Evolutionary conservation across 441 rosid species (phyloP).

Genomic region (Croton setiger): DNA sequence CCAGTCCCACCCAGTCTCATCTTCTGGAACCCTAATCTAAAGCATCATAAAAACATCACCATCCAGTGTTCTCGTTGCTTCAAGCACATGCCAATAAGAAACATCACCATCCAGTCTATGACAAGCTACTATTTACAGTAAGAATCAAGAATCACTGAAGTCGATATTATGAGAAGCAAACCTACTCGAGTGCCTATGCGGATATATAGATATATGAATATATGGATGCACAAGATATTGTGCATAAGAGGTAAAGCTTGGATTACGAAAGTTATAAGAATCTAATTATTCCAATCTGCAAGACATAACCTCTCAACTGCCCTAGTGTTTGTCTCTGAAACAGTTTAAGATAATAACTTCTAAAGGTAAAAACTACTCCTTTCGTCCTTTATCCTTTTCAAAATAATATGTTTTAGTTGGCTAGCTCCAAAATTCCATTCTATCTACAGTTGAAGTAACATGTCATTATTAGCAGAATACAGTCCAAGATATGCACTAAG

Average conservation of each 20-base stretch:
- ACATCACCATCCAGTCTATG: slow-evolving; percentile 33
- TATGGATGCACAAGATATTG: neutral
- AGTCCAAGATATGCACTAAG: neutral
- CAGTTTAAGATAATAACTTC: neutral
- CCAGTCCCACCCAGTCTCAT: slow-evolving; percentile 66
- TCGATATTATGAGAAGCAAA: slow-evolving; percentile 17
- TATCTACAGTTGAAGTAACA: neutral
- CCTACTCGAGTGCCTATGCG: neutral
- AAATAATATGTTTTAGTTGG: neutral
- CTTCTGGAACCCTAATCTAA: slow-evolving; percentile 67
- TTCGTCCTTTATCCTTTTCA: neutral
- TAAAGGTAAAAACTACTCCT: neutral
- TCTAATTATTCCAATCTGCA: slow-evolving; percentile 5
- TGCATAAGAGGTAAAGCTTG: neutral
- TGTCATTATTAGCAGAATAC: neutral
- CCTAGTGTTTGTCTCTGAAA: slow-evolving; percentile 1
- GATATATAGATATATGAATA: neutral
- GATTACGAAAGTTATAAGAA: neutral
- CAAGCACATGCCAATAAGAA: slow-evolving; percentile 60
- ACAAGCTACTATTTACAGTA: slow-evolving; percentile 17
- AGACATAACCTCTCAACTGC: neutral
- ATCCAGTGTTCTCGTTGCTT: slow-evolving; percentile 66
- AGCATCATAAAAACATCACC: slow-evolving; percentile 73
- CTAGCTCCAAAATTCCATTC: neutral
- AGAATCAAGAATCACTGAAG: slow-evolving; percentile 16